Evolutionary conservation across 257 asterid genomes (phyloP).

Genomic region (Solanum sejunctum): DNA sequence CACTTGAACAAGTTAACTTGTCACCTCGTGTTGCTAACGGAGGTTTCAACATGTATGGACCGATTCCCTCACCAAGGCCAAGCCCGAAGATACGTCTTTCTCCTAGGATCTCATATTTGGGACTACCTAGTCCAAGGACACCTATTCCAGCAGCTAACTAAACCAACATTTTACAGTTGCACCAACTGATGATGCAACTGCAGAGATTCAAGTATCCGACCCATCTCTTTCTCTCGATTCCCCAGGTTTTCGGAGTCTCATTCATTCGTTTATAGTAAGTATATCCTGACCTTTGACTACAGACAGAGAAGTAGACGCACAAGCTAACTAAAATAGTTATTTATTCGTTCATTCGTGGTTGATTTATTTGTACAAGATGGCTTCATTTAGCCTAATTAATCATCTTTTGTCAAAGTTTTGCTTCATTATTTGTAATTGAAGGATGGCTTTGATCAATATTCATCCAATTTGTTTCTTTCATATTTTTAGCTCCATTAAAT

Average conservation of each 20-base stretch:
- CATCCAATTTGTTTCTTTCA: background rate
- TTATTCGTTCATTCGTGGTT: constrained; percentile 25
- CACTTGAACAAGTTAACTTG: constrained; percentile 82
- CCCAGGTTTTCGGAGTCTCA: background rate
- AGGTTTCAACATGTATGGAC: constrained; percentile 42
- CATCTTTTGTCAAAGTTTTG: constrained; percentile 25
- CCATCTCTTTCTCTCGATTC: background rate
- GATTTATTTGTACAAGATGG: constrained; percentile 10
- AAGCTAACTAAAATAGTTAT: constrained; percentile 25
- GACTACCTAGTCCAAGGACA: constrained; percentile 85
- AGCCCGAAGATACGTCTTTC: constrained; percentile 76
- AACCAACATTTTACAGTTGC: background rate
- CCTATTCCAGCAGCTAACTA: constrained; percentile 37
- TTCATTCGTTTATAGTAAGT: background rate
- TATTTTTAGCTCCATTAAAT: background rate
- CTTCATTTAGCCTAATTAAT: constrained; percentile 26
- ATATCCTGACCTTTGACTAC: background rate
- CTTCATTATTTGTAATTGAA: constrained; percentile 2
- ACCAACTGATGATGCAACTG: background rate
- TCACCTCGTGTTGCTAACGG: constrained; percentile 62
- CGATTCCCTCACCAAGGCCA: constrained; percentile 94
- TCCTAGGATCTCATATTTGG: constrained; percentile 79
- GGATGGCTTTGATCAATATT: constrained; percentile 1
- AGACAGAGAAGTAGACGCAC: background rate
- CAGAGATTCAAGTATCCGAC: background rate